Percentiles rank a stretch among this genome's conserved stretches.
phyloP scores from a whole-genome alignment of 129 eudicot genomes.

The Arctium lappa region DNA sequence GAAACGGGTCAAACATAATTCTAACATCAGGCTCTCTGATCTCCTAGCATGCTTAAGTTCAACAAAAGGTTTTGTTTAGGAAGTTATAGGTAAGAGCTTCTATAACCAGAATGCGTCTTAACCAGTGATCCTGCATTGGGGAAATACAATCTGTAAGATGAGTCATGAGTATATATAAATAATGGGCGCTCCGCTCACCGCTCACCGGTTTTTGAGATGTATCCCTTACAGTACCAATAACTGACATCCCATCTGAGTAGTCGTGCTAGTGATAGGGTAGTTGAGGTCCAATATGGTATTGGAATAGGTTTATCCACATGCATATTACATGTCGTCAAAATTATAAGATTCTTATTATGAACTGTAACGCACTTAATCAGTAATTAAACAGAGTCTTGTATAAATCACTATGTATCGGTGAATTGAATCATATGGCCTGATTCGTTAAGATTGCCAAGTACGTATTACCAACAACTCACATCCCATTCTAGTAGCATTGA shows the following conservation, averaged over 20 bases:
- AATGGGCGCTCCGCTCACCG: neutral
- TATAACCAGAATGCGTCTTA: neutral
- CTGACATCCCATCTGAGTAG: neutral
- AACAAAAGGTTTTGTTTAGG: neutral
- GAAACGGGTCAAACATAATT: neutral
- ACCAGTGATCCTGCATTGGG: neutral
- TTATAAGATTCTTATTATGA: conserved; percentile 9
- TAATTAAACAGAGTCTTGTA: neutral
- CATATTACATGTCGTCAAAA: neutral
- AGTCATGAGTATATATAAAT: neutral
- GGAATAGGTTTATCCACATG: conserved; percentile 4
- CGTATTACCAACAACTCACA: neutral
- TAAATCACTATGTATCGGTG: neutral
- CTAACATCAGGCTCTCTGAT: neutral
- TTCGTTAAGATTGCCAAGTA: neutral
- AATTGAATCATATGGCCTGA: conserved; percentile 2
- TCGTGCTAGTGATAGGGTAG: neutral
- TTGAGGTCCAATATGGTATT: neutral
- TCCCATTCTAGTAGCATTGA: neutral
- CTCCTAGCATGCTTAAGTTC: neutral
- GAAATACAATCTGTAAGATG: neutral
- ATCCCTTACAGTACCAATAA: neutral
- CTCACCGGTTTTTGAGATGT: neutral
- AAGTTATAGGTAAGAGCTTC: neutral
- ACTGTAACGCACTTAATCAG: neutral